phyloP scores from a whole-genome alignment of 2,329 filamentous ascomycete genomes.

The Ilyonectria sp. region DNA sequence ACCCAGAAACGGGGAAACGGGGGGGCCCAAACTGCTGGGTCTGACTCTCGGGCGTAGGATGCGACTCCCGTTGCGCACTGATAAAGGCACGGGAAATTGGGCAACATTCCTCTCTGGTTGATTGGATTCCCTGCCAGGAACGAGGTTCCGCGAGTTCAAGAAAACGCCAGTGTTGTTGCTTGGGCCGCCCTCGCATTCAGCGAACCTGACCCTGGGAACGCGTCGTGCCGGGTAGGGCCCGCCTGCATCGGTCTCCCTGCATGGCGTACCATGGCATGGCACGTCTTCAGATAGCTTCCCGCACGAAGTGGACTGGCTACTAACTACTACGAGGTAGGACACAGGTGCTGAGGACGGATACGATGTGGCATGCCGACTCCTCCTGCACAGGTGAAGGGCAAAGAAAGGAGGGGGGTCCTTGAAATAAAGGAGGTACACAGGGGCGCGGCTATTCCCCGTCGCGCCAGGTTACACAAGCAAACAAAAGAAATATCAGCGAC shows the following conservation, averaged over 20 bases:
- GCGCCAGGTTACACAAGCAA: constrained; percentile 10
- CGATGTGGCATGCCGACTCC: background rate
- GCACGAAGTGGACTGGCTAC: constrained; percentile 3
- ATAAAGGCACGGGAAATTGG: constrained; percentile 38
- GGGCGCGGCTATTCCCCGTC: background rate
- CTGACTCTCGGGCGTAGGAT: constrained; percentile 30
- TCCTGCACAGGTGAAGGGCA: background rate
- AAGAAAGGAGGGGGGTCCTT: background rate
- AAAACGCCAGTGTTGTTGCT: constrained; percentile 16
- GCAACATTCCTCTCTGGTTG: constrained; percentile 41
- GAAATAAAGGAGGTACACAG: background rate
- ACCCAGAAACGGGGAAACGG: constrained; percentile 22
- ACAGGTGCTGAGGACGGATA: background rate
- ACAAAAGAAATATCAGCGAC: constrained; percentile 16
- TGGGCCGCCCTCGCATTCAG: constrained; percentile 17
- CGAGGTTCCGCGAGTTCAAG: constrained; percentile 28
- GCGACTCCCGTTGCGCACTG: constrained; percentile 31
- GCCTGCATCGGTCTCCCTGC: constrained; percentile 41
- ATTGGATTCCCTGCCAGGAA: constrained; percentile 38
- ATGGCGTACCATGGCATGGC: constrained; percentile 36
- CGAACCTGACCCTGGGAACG: constrained; percentile 21
- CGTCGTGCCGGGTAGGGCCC: constrained; percentile 23
- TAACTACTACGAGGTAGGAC: background rate
- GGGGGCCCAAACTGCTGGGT: constrained; percentile 40
- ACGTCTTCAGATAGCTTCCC: constrained; percentile 2